Conservation (phyloP, 2,329 filamentous ascomycete genomes). For the Rachicladosporium sp. region DNA sequence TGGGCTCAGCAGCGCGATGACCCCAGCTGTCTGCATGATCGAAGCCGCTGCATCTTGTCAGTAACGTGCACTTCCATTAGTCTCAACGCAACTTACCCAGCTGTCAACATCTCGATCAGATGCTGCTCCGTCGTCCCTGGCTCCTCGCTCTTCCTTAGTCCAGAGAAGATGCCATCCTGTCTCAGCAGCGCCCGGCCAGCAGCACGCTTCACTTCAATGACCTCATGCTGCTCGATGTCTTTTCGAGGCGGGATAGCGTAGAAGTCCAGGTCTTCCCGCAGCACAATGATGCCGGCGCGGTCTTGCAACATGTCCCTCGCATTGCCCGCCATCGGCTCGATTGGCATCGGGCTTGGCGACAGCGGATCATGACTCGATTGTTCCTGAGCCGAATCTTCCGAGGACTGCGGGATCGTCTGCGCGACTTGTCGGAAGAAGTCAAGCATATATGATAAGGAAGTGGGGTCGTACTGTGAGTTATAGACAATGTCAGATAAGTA, state of each 20-base stretch:
- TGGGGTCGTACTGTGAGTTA: constrained; percentile 75
- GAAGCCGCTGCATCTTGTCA: constrained; percentile 56
- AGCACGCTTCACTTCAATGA: constrained; percentile 92
- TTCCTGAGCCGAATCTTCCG: constrained; percentile 26
- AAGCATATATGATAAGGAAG: constrained; percentile 95
- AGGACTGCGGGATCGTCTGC: constrained; percentile 80
- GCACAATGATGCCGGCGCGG: constrained; percentile 88
- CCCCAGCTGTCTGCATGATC: constrained; percentile 94
- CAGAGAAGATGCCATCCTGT: constrained; percentile 93
- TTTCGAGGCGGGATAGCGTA: constrained; percentile 82
- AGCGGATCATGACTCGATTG: constrained; percentile 30
- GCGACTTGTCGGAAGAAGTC: constrained; percentile 96
- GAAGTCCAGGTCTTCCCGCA: constrained; percentile 93
- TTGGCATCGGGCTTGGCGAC: constrained; percentile 53
- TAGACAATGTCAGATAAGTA: constrained; percentile 45
- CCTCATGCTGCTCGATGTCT: constrained; percentile 75
- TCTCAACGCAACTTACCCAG: constrained; percentile 55
- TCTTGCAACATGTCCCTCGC: constrained; percentile 70
- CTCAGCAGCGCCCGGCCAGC: constrained; percentile 74
- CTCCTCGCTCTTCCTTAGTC: constrained; percentile 87
- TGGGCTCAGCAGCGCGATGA: constrained; percentile 91
- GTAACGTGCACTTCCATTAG: background rate
- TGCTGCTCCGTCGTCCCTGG: constrained; percentile 94
- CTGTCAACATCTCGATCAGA: constrained; percentile 97
- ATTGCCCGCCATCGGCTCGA: constrained; percentile 53